Base-by-base conservation (phyloP, 768 basidiomycete genomes). In the Lanmaoa pseudosensibilis region DNA sequence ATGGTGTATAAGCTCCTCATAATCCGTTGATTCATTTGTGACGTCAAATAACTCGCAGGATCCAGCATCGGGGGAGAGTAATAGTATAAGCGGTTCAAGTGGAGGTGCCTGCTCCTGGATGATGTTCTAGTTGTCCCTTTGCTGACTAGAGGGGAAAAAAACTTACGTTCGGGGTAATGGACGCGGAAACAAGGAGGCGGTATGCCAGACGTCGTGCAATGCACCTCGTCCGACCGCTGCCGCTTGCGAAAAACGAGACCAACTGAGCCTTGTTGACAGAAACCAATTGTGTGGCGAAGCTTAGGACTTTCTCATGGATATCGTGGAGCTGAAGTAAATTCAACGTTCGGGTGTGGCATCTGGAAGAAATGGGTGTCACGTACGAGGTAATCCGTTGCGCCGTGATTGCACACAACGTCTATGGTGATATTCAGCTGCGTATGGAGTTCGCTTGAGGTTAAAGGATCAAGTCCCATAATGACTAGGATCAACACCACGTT, bases 121-220 rank as follows among this genome's bases (percentile, higher is more conserved):
- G n/a, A 25, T 4, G 49, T 46, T 59, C 33, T 19, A 36, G 39
- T 23, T 12, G 16, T 40, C 46, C 43, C 21, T 16, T 15, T 6
- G 11, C 27, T 23, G 27, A 4, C 33, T 25, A n/a, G 18, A 13
- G 4, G 50, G 45, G 16, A n/a, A 27, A 21, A 12, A 27, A 46
- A 67, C 64, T 27, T 53, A 70, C 73, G 3, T 41, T 46, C 11
- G 41, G 19, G 16, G 18, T 21, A 19, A 30, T 23, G 27, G 53
- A 25, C 13, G n/a, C 49, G n/a, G 45, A 34, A 48, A 53, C 55
- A 27, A 66, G 57, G n/a, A 61, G 19, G 10, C 74, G 69, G 55
- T 83, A 76, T 1, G 87, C 85, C 32, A 88, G 68, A 68, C 77
- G 80, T 47, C 81, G 79, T 18, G 84, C 83, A 45, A 91, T 80